These are phyloP conservation scores for Gossypium australe DNA, from an alignment of 345 rosid species.

Conservation along the genomic window DNA sequence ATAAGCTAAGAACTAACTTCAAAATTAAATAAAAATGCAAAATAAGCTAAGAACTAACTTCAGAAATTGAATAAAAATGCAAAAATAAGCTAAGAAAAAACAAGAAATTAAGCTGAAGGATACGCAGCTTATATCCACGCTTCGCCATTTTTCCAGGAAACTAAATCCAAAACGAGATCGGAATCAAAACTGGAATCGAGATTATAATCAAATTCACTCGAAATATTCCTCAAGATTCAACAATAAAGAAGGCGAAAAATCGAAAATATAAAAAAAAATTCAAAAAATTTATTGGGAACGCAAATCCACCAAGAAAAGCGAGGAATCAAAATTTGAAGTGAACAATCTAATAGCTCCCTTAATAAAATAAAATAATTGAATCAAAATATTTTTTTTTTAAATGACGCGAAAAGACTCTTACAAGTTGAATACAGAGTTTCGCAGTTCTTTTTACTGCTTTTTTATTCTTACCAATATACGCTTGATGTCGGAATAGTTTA, in stretches of 20 bases:
- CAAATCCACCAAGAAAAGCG: slow-evolving; percentile 35
- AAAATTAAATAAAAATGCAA: too few species aligned
- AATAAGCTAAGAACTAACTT: too few species aligned
- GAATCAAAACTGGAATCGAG: neutral
- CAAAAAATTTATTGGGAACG: slow-evolving; percentile 21
- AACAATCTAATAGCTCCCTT: neutral
- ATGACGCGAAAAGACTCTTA: neutral
- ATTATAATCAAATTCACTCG: slow-evolving; percentile 14
- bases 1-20: slow-evolving; percentile 1
- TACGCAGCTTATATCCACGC: slow-evolving; percentile 98
- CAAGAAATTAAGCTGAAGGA: slow-evolving; percentile 34
- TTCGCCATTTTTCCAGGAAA: slow-evolving; percentile 48
- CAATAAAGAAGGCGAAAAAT: neutral
- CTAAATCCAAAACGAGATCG: slow-evolving; percentile 21
- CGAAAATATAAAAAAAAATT: neutral
- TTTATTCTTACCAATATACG: slow-evolving; percentile 10
- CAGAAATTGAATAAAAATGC: neutral
- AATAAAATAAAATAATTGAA: neutral
- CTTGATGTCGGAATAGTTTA: neutral
- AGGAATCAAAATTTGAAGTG: slow-evolving; percentile 37
- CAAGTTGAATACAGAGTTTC: neutral
- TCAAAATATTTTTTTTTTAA: neutral
- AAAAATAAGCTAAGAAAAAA: neutral
- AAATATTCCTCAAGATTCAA: slow-evolving; percentile 23
- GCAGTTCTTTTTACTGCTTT: neutral